These are phyloP conservation scores for Novymonas esmeraldas DNA, from an alignment of 208 protist species.

Conservation along the genomic window DNA sequence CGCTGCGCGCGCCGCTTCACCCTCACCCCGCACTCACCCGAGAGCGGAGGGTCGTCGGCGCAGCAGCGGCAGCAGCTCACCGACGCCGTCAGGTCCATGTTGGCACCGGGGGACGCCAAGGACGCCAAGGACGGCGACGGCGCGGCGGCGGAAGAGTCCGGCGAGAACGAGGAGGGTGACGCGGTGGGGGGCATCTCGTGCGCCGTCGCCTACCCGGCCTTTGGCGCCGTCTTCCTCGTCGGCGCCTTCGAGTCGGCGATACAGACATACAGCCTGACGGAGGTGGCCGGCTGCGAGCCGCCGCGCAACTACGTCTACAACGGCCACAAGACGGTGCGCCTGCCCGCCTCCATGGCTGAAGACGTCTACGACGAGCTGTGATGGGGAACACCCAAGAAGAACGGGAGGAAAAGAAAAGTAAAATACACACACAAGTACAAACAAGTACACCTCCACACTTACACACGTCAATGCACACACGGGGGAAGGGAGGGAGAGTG, in stretches of 20 bases:
- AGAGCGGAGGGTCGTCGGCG: background rate
- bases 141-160: conserved; percentile 2
- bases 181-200: conserved; percentile 57
- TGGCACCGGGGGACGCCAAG: background rate
- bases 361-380: conserved; percentile 34
- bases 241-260: conserved; percentile 71
- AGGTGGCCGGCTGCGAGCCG: conserved; percentile 72
- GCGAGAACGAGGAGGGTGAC: conserved; percentile 18
- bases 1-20: conserved; percentile 67
- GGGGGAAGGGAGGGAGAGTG: too few species aligned
- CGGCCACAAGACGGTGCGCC: conserved; percentile 71
- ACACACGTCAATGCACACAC: background rate
- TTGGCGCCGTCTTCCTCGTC: conserved; percentile 73
- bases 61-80: conserved; percentile 16
- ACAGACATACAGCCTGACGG: conserved; percentile 61
- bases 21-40: conserved; percentile 24
- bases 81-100: conserved; percentile 28
- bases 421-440: too few species aligned
- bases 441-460: too few species aligned
- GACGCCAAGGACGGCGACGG: background rate
- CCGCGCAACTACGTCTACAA: conserved; percentile 78
- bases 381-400: background rate
- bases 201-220: conserved; percentile 54
- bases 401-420: background rate
- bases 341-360: conserved; percentile 37